A percentile compares a stretch with the other conserved stretches of the same genome.
These are phyloP conservation scores for Exserohilum rostratum DNA, from an alignment of 2,329 filamentous ascomycete genomes.

Conservation along the genomic window DNA sequence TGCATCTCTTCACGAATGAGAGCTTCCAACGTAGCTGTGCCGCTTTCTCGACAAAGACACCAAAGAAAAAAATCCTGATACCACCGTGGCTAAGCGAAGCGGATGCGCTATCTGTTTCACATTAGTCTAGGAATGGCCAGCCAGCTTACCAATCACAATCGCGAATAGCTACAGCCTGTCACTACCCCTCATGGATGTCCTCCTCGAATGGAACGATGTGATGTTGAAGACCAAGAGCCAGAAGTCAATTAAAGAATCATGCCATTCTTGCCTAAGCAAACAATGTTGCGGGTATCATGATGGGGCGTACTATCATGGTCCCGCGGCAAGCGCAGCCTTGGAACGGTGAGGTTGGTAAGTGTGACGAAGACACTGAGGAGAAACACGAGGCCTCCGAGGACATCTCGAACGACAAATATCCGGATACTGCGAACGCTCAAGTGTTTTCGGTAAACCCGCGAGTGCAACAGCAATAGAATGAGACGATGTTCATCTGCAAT, in stretches of 20 bases:
- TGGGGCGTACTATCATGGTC: neutral
- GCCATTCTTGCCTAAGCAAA: neutral
- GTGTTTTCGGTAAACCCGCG: neutral
- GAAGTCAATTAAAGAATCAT: neutral
- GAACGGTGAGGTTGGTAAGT: neutral
- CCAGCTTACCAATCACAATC: constrained; percentile 11
- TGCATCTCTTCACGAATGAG: no score
- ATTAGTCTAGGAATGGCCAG: no score
- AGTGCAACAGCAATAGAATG: neutral
- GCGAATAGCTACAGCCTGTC: constrained; percentile 18
- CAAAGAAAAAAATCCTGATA: no score
- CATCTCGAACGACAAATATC: neutral
- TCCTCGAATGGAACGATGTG: neutral
- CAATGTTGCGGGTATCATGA: neutral
- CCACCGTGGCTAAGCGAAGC: no score
- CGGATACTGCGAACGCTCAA: neutral
- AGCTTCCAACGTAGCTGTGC: no score
- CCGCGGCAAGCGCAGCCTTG: neutral
- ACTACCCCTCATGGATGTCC: constrained; percentile 10
- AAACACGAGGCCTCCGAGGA: no score
- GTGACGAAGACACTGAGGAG: neutral
- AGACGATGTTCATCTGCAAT: neutral
- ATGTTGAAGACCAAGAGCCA: neutral
- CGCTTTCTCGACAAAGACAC: no score
- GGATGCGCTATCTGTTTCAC: no score